Evolutionary conservation across 1,139 yeast species (phyloP).

Genomic region (Pichia sp.): DNA sequence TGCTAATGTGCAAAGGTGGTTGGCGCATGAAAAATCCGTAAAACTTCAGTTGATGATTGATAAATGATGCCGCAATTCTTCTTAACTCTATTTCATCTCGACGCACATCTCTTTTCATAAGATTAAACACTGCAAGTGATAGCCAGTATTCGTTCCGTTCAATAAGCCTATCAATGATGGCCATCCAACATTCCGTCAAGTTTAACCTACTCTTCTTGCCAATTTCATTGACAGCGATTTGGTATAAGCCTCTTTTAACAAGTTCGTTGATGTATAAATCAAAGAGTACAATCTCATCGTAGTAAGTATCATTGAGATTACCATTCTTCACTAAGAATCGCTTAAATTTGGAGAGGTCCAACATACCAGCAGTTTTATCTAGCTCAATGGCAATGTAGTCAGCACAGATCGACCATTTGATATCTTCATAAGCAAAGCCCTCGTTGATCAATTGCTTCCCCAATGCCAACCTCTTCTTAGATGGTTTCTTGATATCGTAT

Average conservation of each 20-base stretch:
- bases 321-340: not conserved
- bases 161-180: constrained; percentile 1
- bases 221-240: constrained; percentile 4
- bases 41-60: not conserved
- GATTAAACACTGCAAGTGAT: constrained; percentile 5
- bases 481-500: not conserved
- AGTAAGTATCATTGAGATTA: not conserved
- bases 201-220: not conserved
- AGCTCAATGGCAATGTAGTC: constrained; percentile 4
- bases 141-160: constrained; percentile 1
- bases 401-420: constrained; percentile 5
- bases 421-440: constrained; percentile 2
- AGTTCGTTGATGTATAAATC: constrained; percentile 1
- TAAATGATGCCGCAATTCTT: not conserved
- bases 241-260: not conserved
- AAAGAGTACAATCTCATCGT: not conserved
- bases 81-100: not conserved
- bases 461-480: constrained; percentile 4
- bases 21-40: too few relatives aligned
- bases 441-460: constrained; percentile 7
- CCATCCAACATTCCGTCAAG: constrained; percentile 1
- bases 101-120: not conserved
- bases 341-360: not conserved
- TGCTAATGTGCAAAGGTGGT: too few relatives aligned
- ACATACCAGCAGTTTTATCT: not conserved